These are phyloP conservation scores for Lentinula sp. DNA, from an alignment of 768 basidiomycete species.

Conservation along the genomic window DNA sequence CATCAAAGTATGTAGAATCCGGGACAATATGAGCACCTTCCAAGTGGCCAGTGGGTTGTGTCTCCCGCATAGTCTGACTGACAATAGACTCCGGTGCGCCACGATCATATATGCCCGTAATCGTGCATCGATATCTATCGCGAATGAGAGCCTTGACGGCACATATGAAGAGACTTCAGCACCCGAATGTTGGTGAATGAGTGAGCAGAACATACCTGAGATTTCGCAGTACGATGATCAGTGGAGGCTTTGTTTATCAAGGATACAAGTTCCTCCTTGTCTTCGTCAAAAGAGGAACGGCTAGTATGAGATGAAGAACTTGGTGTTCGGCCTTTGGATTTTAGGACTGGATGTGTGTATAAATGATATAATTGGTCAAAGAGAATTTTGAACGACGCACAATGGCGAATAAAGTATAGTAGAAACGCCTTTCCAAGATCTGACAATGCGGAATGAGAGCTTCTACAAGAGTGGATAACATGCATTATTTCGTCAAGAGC, in stretches of 20 bases:
- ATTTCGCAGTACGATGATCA: too few species aligned
- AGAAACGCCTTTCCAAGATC: neutral
- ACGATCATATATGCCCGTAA: too few species aligned
- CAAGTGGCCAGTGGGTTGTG: neutral
- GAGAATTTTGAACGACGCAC: neutral
- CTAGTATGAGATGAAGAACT: constrained; percentile 7
- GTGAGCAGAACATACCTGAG: neutral
- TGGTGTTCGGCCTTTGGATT: constrained; percentile 14
- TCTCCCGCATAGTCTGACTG: too few species aligned
- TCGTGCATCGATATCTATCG: too few species aligned
- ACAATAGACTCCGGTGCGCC: too few species aligned
- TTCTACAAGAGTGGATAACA: too few species aligned
- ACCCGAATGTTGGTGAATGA: constrained; percentile 10
- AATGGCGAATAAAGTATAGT: neutral
- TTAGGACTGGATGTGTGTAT: constrained; percentile 5
- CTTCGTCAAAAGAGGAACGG: constrained; percentile 13
- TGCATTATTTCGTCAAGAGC: too few species aligned
- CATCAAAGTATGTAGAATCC: constrained; percentile 13
- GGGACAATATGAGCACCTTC: constrained; percentile 23
- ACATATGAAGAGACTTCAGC: constrained; percentile 6
- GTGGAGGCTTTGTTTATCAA: too few species aligned
- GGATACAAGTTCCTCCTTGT: neutral
- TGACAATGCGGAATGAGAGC: too few species aligned
- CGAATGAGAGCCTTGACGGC: neutral
- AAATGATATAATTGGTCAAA: neutral